Evolutionary conservation across 768 basidiomycete species (phyloP).

Genomic region (Dictyophora rubrovolvata): DNA sequence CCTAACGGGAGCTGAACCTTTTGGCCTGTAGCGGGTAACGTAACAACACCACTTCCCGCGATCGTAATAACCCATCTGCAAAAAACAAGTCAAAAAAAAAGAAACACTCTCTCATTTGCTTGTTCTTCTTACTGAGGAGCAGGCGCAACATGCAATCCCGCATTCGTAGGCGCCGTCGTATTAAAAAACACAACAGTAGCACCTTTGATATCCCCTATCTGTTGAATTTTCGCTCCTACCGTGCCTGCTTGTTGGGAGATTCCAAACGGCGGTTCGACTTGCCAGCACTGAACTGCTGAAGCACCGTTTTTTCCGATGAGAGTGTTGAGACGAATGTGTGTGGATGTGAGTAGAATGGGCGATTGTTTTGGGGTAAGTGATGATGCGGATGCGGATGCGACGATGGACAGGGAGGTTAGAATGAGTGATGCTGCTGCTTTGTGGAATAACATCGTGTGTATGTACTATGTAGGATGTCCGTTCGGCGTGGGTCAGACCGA

Average conservation of each 20-base stretch:
- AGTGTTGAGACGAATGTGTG: constrained; percentile 7
- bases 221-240: constrained; percentile 15
- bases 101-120: not conserved
- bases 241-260: constrained; percentile 19
- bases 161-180: not conserved
- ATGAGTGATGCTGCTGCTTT: too few relatives aligned
- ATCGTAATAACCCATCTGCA: constrained; percentile 7
- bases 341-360: not conserved
- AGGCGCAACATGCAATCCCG: not conserved
- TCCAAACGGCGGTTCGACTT: constrained; percentile 15
- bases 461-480: too few relatives aligned
- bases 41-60: not conserved
- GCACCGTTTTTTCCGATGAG: constrained; percentile 11
- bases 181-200: constrained; percentile 5
- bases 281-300: constrained; percentile 21
- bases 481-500: too few relatives aligned
- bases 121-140: not conserved
- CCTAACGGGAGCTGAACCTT: not conserved
- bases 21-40: not conserved
- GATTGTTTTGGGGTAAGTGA: not conserved
- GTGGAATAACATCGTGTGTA: too few relatives aligned
- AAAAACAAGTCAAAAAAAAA: not conserved
- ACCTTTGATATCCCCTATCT: constrained; percentile 14
- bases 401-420: too few relatives aligned
- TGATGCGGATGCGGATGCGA: too few relatives aligned